Evolutionary conservation across 2,329 filamentous ascomycete genomes (phyloP).

Genomic region (Thelonectria discophora): DNA sequence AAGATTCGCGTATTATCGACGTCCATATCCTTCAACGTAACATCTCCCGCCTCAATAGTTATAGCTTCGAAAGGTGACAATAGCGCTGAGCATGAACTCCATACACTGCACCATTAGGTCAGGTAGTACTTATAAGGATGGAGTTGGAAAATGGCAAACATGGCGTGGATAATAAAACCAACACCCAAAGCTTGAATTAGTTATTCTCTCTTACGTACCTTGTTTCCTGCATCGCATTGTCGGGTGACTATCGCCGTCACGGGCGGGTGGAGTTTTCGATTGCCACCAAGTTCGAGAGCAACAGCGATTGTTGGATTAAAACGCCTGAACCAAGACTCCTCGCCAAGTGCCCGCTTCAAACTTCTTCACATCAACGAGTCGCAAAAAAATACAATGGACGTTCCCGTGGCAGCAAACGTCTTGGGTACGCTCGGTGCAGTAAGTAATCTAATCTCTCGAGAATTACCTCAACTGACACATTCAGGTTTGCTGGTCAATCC

Average conservation of each 20-base stretch:
- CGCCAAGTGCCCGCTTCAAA: background rate
- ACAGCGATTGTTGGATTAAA: background rate
- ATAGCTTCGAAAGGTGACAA: no score
- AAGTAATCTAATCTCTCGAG: background rate
- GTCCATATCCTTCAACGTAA: no score
- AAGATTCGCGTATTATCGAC: no score
- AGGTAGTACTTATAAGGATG: no score
- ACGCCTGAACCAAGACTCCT: background rate
- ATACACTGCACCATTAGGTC: no score
- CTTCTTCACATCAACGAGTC: background rate
- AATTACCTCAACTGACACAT: slow-evolving; percentile 16
- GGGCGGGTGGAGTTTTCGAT: background rate
- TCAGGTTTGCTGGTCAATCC: slow-evolving; percentile 18
- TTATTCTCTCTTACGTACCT: no score
- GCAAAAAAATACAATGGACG: background rate
- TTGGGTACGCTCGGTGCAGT: slow-evolving; percentile 19
- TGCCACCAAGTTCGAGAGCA: background rate
- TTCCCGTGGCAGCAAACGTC: slow-evolving; percentile 16
- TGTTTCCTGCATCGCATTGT: background rate
- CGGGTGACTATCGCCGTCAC: background rate
- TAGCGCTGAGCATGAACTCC: no score
- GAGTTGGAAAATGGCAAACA: no score
- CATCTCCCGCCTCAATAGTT: no score
- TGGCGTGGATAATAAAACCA: no score
- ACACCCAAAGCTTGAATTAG: no score